Evolutionary conservation across 306 rosid species (phyloP).

Genomic region (Urtica urens): DNA sequence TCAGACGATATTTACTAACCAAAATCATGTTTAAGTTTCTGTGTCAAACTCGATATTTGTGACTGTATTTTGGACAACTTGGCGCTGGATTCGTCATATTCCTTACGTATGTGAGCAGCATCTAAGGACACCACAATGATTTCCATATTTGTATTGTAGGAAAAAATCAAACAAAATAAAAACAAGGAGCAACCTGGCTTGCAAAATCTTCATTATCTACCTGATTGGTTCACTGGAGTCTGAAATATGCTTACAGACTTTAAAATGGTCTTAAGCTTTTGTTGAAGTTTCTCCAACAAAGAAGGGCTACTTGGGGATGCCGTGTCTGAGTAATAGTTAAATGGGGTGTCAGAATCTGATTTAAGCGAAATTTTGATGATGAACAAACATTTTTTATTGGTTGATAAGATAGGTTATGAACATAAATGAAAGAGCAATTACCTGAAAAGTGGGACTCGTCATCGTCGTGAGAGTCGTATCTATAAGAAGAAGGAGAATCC

Average conservation of each 20-base stretch:
- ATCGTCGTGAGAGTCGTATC: conserved; percentile 41
- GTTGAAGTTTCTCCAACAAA: conserved; percentile 79
- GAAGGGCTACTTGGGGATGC: conserved; percentile 53
- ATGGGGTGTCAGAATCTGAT: background rate
- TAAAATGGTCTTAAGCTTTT: conserved; percentile 47
- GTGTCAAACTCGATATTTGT: conserved; percentile 67
- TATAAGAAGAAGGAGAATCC: conserved; percentile 52
- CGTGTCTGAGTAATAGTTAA: conserved; percentile 26
- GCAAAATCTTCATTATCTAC: too few species aligned
- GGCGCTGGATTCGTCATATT: conserved; percentile 77
- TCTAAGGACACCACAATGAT: conserved; percentile 43
- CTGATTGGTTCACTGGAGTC: conserved; percentile 83
- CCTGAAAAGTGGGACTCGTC: conserved; percentile 71
- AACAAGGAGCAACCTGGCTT: too few species aligned
- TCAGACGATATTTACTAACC: conserved; percentile 51
- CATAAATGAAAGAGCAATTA: conserved; percentile 18
- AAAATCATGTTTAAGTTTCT: conserved; percentile 75
- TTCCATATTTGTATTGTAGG: too few species aligned
- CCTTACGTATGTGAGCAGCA: conserved; percentile 82
- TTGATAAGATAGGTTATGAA: too few species aligned
- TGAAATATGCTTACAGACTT: conserved; percentile 75
- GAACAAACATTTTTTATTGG: too few species aligned
- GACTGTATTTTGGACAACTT: conserved; percentile 79
- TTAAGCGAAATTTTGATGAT: background rate
- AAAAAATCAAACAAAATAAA: too few species aligned